These are phyloP conservation scores for Parastagonospora nodorum DNA, from an alignment of 2,329 filamentous ascomycete species.

Conservation along the genomic window DNA sequence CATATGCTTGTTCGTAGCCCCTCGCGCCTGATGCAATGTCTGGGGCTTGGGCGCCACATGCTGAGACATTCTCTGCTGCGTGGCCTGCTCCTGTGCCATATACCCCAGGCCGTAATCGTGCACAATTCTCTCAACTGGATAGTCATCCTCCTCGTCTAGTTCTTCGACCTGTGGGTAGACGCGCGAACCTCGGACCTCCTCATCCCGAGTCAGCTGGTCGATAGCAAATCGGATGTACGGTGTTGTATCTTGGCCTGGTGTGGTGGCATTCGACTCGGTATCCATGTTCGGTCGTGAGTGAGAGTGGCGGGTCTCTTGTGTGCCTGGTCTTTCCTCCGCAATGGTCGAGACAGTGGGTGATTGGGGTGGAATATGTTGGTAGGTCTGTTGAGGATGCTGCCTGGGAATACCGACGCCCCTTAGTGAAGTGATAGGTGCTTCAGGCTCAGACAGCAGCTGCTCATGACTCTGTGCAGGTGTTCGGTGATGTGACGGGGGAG, in stretches of 20 bases:
- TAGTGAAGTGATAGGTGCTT: conserved; percentile 39
- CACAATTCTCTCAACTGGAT: conserved; percentile 58
- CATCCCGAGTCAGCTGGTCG: conserved; percentile 79
- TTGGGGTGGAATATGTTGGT: conserved; percentile 22
- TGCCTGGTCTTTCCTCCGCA: conserved; percentile 37
- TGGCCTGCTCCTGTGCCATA: conserved; percentile 39
- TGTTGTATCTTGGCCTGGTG: conserved; percentile 78
- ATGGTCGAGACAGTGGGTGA: conserved; percentile 40
- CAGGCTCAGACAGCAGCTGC: conserved; percentile 33
- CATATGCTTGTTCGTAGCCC: conserved; percentile 9
- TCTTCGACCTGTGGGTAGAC: conserved; percentile 49
- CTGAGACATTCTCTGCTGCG: conserved; percentile 34
- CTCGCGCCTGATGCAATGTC: conserved; percentile 15
- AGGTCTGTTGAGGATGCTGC: conserved; percentile 26
- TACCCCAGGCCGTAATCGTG: conserved; percentile 47
- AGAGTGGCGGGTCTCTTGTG: conserved; percentile 27
- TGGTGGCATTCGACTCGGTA: conserved; percentile 41
- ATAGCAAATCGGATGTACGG: conserved; percentile 91
- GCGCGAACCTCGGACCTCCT: conserved; percentile 63
- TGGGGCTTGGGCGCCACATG: conserved; percentile 26
- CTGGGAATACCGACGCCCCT: conserved; percentile 40
- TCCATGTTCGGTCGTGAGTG: conserved; percentile 34
- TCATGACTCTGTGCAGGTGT: conserved; percentile 46
- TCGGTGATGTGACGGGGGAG: conserved; percentile 41
- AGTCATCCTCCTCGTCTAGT: conserved; percentile 44